A percentile compares a stretch with the other conserved stretches of the same genome.
These are phyloP conservation scores for Plasmodium coatneyi DNA, from an alignment of 169 alveolate species.

Conservation along the genomic window DNA sequence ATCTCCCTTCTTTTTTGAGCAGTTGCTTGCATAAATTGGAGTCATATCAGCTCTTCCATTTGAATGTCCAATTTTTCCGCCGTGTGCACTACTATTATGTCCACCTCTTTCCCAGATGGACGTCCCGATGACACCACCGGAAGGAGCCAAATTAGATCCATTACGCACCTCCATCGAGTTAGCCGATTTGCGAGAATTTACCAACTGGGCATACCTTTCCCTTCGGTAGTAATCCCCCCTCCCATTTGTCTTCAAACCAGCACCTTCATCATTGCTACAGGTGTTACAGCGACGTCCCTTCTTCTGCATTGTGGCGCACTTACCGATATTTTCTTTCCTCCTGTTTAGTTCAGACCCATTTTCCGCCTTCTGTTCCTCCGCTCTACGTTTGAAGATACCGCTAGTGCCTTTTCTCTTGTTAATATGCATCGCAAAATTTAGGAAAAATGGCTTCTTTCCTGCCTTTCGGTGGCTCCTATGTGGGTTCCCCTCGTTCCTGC, in stretches of 20 bases:
- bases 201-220: background rate
- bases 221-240: background rate
- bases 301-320: background rate
- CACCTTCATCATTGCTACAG: background rate
- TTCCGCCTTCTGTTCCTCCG: background rate
- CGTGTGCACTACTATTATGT: background rate
- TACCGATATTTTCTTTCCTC: conserved; percentile 11
- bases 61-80: background rate
- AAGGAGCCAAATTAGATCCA: background rate
- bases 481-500: background rate
- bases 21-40: background rate
- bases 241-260: background rate
- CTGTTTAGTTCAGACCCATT: conserved; percentile 1
- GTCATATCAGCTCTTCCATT: background rate
- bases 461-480: background rate
- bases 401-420: conserved; percentile 25
- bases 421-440: conserved; percentile 17
- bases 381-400: background rate
- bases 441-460: background rate
- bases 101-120: background rate
- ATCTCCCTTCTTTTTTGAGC: background rate
- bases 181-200: background rate
- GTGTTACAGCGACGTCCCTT: background rate
- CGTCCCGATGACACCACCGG: background rate
- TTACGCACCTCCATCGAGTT: background rate